phyloP scores from a whole-genome alignment of 192 early-diverging fungal species.

The Chytriomyces hyalinus region DNA sequence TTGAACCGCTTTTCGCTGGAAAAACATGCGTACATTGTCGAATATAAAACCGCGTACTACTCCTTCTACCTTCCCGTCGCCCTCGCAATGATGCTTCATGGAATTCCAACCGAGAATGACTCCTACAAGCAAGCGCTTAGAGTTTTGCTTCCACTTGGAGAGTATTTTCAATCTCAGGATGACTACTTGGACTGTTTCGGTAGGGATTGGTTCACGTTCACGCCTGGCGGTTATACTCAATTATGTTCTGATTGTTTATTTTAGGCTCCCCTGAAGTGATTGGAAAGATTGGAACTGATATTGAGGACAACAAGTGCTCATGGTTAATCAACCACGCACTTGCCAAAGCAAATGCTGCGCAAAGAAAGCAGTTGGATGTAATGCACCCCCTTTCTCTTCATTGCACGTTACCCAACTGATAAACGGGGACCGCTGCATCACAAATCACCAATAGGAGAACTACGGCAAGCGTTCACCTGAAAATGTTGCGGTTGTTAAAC shows the following conservation, averaged over 20 bases:
- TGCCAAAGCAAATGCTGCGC: slow-evolving; percentile 73
- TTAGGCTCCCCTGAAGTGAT: slow-evolving; percentile 74
- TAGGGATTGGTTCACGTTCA: slow-evolving; percentile 27
- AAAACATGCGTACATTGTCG: slow-evolving; percentile 93
- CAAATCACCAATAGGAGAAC: slow-evolving; percentile 65
- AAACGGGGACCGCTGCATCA: background rate
- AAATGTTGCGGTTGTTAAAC: slow-evolving; percentile 81
- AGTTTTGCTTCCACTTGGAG: slow-evolving; percentile 92
- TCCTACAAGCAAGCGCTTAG: slow-evolving; percentile 82
- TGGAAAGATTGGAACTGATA: slow-evolving; percentile 99
- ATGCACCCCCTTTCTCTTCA: slow-evolving; percentile 9
- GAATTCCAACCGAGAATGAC: slow-evolving; percentile 70
- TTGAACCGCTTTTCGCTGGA: slow-evolving; percentile 87
- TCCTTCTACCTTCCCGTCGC: slow-evolving; percentile 99
- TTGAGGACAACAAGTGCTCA: slow-evolving; percentile 99
- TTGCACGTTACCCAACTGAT: slow-evolving; percentile 14
- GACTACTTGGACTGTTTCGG: slow-evolving; percentile 98
- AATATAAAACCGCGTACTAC: slow-evolving; percentile 99
- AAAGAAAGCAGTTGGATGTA: slow-evolving; percentile 82
- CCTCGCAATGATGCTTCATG: slow-evolving; percentile 88
- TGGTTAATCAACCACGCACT: slow-evolving; percentile 97
- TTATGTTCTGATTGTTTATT: background rate
- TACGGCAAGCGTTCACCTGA: slow-evolving; percentile 87
- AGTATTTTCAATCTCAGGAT: slow-evolving; percentile 99
- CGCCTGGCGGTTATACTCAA: background rate